Conservation (phyloP, 495 filamentous ascomycete species). For the Penicillium waksmanii region DNA sequence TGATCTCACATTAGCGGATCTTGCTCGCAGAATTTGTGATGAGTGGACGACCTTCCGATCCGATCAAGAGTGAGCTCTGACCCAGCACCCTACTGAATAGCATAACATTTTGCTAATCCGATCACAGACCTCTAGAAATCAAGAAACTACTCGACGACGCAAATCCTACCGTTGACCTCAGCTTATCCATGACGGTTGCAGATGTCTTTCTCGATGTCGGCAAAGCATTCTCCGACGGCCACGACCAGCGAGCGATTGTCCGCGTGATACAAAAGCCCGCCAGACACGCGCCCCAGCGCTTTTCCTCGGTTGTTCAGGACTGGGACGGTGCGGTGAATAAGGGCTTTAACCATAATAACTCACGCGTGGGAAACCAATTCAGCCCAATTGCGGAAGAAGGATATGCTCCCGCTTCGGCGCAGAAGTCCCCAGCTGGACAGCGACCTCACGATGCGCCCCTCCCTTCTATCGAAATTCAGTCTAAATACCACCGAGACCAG, state of each 20-base stretch:
- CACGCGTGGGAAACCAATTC: not conserved
- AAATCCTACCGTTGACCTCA: conserved; percentile 36
- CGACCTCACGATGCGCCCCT: not conserved
- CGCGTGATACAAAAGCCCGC: conserved; percentile 39
- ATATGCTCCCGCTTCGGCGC: not conserved
- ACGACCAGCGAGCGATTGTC: conserved; percentile 41
- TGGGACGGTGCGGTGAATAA: conserved; percentile 32
- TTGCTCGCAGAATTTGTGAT: conserved; percentile 38
- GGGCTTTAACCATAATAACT: not conserved
- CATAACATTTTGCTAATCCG: not conserved
- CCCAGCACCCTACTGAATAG: not conserved
- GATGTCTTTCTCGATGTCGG: conserved; percentile 46
- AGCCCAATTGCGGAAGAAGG: conserved; percentile 10
- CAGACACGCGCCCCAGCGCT: conserved; percentile 27
- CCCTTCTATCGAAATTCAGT: conserved; percentile 6
- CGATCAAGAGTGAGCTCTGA: conserved; percentile 33
- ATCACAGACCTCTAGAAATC: conserved; percentile 38
- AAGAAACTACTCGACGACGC: conserved; percentile 44
- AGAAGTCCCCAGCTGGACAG: not conserved
- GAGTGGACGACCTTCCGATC: conserved; percentile 43
- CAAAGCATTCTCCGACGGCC: conserved; percentile 35
- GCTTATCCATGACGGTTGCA: conserved; percentile 39
- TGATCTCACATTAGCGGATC: conserved; percentile 32
- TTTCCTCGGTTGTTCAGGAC: conserved; percentile 40
- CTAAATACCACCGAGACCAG: not conserved